Evolutionary conservation across 176 grass and related monocot genomes (phyloP), one percentile per base, ranked within the genome.

Genomic region (Ensete glaucum): DNA sequence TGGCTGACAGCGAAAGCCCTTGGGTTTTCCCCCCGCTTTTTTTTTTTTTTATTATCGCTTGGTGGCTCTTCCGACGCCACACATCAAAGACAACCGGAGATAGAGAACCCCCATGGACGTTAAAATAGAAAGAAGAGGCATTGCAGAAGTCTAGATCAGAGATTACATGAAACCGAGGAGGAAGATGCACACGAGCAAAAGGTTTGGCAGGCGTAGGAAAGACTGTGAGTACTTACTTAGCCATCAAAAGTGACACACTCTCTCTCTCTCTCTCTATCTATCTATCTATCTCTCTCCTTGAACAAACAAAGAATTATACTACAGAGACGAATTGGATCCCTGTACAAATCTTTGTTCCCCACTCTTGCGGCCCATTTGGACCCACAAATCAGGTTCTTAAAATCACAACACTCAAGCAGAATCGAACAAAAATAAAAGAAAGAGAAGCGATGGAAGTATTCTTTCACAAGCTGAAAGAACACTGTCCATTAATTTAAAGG

Each of bases 301-400:
- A 70, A 48, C 34, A 52, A 70, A 70, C 27, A 70, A 70, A 50
- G 16, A 70, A 70, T 70, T 70, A 70, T 70, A 51, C 67, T 70
- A 51, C 43, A 50, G 23, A 70, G 14, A 70, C 14, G 16, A 70
- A 70, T 70, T 70, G 43, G 67, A 70, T 70, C 43, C 43, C 67
- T 70, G 21, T 70, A 70, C 67, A 70, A 70, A 52, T 70, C 65
- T 70, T 70, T 70, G 67, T 70, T 16, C 17, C 43, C 8, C 48
- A 11, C 50, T n/a, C 19, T 25, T 52, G 63, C 10, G 11, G 17
- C 22, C 21, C 60, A n/a, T 65, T 65, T 65, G 63, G 63, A 65
- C 63, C 23, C 63, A 25, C 63, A 65, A 65, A 26, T 65, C 12
- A 65, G 20, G 22, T 23, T 24, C 15, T 19, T 64, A n/a, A 25